phyloP scores from a whole-genome alignment of 495 filamentous ascomycete species.

The Schizothecium vesticola region DNA sequence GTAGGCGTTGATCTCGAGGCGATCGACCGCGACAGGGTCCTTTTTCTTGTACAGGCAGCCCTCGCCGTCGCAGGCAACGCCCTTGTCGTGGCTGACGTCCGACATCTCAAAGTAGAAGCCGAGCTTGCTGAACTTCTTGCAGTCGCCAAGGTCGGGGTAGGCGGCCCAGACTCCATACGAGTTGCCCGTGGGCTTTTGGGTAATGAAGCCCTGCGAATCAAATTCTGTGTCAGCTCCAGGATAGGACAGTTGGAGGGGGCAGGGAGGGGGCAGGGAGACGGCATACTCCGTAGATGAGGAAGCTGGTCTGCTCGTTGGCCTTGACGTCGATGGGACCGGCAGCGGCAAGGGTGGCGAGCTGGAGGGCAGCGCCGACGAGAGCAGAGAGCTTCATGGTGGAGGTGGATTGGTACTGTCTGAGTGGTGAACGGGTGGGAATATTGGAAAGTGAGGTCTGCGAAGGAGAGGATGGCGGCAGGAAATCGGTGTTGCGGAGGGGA shows the following conservation, averaged over 20 bases:
- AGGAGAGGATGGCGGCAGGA: background rate
- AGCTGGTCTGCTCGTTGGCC: background rate
- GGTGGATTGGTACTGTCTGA: background rate
- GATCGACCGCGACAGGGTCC: background rate
- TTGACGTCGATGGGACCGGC: background rate
- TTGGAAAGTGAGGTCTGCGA: background rate
- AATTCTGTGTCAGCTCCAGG: background rate
- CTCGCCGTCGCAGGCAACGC: background rate
- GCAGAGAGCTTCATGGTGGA: background rate
- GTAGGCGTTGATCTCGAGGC: background rate
- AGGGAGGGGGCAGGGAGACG: background rate
- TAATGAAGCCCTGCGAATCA: background rate
- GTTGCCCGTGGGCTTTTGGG: background rate
- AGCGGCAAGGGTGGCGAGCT: background rate
- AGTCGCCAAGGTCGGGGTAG: background rate
- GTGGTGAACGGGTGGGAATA: background rate
- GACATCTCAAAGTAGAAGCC: background rate
- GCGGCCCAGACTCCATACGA: background rate
- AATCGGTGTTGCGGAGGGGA: background rate
- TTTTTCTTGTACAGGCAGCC: background rate
- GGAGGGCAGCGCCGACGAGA: background rate
- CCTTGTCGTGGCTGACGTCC: background rate
- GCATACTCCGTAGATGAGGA: background rate
- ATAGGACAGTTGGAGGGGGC: background rate
- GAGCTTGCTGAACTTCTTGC: background rate